These are phyloP conservation scores for Auriscalpium microsporum DNA, from an alignment of 768 basidiomycete species.

Conservation along the genomic window DNA sequence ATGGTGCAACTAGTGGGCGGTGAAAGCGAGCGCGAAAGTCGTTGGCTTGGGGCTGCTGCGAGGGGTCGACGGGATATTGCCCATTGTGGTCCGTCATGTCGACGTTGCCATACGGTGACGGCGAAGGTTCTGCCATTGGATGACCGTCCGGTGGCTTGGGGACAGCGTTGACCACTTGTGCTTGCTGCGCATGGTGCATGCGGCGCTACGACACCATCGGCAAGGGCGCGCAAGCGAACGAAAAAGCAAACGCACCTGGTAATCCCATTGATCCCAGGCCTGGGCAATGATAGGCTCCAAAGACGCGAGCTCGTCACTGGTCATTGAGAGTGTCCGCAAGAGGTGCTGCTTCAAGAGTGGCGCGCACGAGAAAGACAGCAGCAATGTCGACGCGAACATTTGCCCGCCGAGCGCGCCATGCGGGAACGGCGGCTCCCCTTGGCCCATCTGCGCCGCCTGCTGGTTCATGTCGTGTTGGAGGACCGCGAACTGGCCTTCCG, in stretches of 20 bases:
- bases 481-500: constrained; percentile 31
- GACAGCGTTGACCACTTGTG: constrained; percentile 13
- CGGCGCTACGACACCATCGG: constrained; percentile 29
- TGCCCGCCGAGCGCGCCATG: constrained; percentile 55
- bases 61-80: constrained; percentile 14
- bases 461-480: constrained; percentile 26
- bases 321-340: constrained; percentile 62
- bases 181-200: constrained; percentile 36
- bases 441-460: constrained; percentile 22
- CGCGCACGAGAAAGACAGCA: constrained; percentile 69
- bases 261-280: constrained; percentile 84
- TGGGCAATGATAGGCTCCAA: constrained; percentile 75
- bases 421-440: constrained; percentile 55
- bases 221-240: constrained; percentile 2
- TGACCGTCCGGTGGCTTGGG: constrained; percentile 23
- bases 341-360: constrained; percentile 70
- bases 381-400: constrained; percentile 70
- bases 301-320: constrained; percentile 69
- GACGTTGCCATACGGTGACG: constrained; percentile 12
- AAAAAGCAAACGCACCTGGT: constrained; percentile 44
- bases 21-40: constrained; percentile 65
- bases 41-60: constrained; percentile 26
- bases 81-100: constrained; percentile 8
- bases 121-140: constrained; percentile 15
- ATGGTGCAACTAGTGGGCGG: constrained; percentile 47